These are phyloP conservation scores for Trichomonas tenax DNA, from an alignment of 208 protist species.

Conservation along the genomic window DNA sequence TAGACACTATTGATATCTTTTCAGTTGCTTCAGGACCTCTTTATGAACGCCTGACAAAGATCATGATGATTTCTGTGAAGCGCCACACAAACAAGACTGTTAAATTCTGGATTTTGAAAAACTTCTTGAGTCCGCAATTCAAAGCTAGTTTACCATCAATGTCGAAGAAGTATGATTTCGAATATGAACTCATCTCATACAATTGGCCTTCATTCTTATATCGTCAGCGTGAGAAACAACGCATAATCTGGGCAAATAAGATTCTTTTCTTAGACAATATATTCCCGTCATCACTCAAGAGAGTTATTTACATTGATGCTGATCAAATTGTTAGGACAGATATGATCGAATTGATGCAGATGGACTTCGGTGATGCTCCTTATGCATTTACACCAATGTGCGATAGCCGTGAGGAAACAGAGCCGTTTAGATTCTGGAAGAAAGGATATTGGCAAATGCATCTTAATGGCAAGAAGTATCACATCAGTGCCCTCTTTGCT, in stretches of 20 bases:
- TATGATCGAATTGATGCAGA: constrained; percentile 76
- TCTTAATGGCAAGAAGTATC: constrained; percentile 38
- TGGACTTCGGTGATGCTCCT: constrained; percentile 71
- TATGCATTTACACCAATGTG: constrained; percentile 93
- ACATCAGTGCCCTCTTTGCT: constrained; percentile 48
- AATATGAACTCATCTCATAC: constrained; percentile 79
- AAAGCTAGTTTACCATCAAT: constrained; percentile 62
- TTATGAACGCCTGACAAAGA: constrained; percentile 6
- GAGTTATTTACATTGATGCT: constrained; percentile 92
- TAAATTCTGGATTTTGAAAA: constrained; percentile 96
- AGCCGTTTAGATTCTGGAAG: constrained; percentile 54
- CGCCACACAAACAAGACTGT: constrained; percentile 47
- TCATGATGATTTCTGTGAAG: constrained; percentile 6
- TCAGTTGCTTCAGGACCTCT: constrained; percentile 1
- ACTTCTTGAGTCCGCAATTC: constrained; percentile 86
- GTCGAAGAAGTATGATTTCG: constrained; percentile 66
- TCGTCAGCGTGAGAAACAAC: constrained; percentile 82
- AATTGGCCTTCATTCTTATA: constrained; percentile 88
- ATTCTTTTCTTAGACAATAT: constrained; percentile 97
- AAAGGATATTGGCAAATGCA: constrained; percentile 29
- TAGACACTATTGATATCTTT: not conserved
- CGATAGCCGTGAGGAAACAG: constrained; percentile 64
- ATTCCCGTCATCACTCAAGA: constrained; percentile 80
- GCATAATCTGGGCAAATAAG: constrained; percentile 97
- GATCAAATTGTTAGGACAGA: constrained; percentile 76